A percentile compares a stretch with the other conserved stretches of the same genome.
phyloP scores from a whole-genome alignment of 1,139 yeast genomes.

The Taiozyma sp. region DNA sequence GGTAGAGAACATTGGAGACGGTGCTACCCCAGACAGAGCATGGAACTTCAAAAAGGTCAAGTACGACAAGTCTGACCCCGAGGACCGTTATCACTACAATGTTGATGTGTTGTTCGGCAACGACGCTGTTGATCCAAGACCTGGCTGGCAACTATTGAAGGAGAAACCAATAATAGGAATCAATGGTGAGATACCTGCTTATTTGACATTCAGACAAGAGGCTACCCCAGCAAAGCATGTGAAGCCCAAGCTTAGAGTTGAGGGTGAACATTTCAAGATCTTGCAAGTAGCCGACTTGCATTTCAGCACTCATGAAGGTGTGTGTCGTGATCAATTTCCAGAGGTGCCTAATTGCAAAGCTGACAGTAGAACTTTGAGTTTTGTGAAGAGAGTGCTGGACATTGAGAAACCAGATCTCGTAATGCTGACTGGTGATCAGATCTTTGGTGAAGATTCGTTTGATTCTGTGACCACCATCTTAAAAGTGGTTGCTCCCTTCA shows the following conservation, averaged over 20 bases:
- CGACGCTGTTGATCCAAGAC: constrained; percentile 75
- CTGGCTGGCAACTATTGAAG: constrained; percentile 53
- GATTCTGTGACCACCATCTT: constrained; percentile 76
- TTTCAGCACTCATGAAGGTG: constrained; percentile 73
- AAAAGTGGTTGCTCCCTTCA: constrained; percentile 68
- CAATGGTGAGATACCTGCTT: constrained; percentile 16
- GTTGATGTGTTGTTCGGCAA: constrained; percentile 67
- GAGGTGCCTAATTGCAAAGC: constrained; percentile 57
- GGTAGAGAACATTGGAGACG: not conserved
- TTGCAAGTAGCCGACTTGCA: constrained; percentile 88
- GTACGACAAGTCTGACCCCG: constrained; percentile 24
- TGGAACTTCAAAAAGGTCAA: constrained; percentile 30
- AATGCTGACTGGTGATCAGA: constrained; percentile 86
- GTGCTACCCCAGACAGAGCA: not conserved
- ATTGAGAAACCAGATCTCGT: constrained; percentile 77
- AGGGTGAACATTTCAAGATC: constrained; percentile 58
- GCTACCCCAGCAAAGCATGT: constrained; percentile 3
- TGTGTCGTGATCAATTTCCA: constrained; percentile 74
- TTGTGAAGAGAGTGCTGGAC: constrained; percentile 61
- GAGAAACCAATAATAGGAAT: constrained; percentile 23
- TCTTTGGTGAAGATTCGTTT: constrained; percentile 59
- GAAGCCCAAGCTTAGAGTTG: constrained; percentile 21
- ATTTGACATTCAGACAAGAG: constrained; percentile 12
- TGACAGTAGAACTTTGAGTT: constrained; percentile 64
- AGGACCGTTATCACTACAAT: constrained; percentile 30